phyloP scores from a whole-genome alignment of 192 early-diverging fungal genomes.

The Backusella circina region DNA sequence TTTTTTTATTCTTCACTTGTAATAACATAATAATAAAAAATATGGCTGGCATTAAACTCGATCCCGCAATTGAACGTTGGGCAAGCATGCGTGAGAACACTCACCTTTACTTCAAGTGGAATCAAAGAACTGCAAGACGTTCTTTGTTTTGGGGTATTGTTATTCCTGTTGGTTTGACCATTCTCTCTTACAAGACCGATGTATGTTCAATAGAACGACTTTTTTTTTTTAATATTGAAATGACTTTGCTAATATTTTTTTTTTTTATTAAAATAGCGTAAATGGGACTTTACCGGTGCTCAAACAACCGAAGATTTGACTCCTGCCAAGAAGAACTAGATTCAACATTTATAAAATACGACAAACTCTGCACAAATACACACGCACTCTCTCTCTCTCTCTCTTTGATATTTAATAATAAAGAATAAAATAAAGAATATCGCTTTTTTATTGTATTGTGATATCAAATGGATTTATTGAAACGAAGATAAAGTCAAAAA shows the following conservation, averaged over 20 bases:
- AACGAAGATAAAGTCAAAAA: too few relatives aligned
- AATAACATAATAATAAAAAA: background rate
- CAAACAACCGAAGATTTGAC: slow-evolving; percentile 31
- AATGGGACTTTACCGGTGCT: slow-evolving; percentile 38
- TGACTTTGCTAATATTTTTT: background rate
- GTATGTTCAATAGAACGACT: slow-evolving; percentile 9
- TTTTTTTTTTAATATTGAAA: too few relatives aligned
- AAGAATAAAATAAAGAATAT: too few relatives aligned
- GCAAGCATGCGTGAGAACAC: slow-evolving; percentile 38
- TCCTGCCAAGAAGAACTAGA: slow-evolving; percentile 24
- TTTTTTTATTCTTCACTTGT: background rate
- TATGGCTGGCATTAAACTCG: slow-evolving; percentile 34
- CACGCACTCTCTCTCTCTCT: background rate
- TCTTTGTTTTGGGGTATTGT: slow-evolving; percentile 31
- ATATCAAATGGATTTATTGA: too few relatives aligned
- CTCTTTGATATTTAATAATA: background rate
- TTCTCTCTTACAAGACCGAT: slow-evolving; percentile 34
- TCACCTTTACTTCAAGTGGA: slow-evolving; percentile 37
- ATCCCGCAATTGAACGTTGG: slow-evolving; percentile 41
- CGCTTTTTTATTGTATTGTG: too few relatives aligned
- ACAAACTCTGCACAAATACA: background rate
- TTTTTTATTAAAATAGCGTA: slow-evolving; percentile 8
- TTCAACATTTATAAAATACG: background rate
- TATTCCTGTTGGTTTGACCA: slow-evolving; percentile 32
- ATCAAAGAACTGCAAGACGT: slow-evolving; percentile 19